Conservation (phyloP, 176 grass and related monocot species). For the Ensete glaucum region DNA sequence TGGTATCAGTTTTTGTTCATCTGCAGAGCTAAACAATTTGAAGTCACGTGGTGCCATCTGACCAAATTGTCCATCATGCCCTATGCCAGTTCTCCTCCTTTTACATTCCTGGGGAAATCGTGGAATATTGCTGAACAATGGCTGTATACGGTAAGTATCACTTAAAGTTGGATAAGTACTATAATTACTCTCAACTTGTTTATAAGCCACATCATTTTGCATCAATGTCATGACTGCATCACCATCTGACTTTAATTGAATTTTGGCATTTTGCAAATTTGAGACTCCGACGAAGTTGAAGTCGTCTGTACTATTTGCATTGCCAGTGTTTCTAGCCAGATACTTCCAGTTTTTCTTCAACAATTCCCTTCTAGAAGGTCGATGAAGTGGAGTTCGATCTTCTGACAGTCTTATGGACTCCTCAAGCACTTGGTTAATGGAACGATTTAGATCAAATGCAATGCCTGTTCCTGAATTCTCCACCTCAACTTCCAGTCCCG, state of each 20-base stretch:
- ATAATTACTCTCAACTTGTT: not conserved
- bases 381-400: conserved; percentile 17
- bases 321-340: conserved; percentile 23
- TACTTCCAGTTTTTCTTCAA: conserved; percentile 12
- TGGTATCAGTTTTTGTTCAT: not conserved
- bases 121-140: not conserved
- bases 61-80: not conserved
- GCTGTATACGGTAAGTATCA: not conserved
- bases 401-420: conserved; percentile 30
- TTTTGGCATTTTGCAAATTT: not conserved
- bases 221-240: not conserved
- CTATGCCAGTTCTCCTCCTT: not conserved
- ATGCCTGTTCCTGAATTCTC: conserved; percentile 30
- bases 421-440: conserved; percentile 26
- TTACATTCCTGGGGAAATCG: not conserved
- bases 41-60: not conserved
- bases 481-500: conserved; percentile 21
- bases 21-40: conserved; percentile 18
- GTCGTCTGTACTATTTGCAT: conserved; percentile 9
- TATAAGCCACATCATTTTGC: not conserved
- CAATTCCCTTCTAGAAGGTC: conserved; percentile 8
- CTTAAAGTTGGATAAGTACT: not conserved
- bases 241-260: not conserved
- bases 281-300: conserved; percentile 5
- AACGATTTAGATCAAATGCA: conserved; percentile 27